Base-by-base conservation (phyloP, 225 moss, liverwort and hornwort genomes). In the Antitrichia curtipendula region DNA sequence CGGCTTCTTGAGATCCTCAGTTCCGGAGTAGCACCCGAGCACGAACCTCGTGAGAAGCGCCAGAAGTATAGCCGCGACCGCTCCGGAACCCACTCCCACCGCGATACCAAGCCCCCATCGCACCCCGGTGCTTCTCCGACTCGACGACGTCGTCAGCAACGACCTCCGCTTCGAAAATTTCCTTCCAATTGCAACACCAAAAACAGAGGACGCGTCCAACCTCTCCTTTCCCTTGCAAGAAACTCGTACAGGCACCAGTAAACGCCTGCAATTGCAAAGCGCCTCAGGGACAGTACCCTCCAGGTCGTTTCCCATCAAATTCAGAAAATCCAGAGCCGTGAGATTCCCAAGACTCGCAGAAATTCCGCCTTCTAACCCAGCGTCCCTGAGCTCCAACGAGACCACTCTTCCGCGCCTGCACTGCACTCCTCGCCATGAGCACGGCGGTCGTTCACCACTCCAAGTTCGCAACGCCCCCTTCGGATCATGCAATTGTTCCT, bases 81-180 rank as follows among this genome's bases (percentile, higher is more conserved):
- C 88, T 57, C 94, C 92, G 23, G 91, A 85, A 53, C 72, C 87
- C 24, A 82, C 12, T 34, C 94, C 97, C 20, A 93, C 82, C 4
- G 89, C 93, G 57, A 97, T 87, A 8, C 97, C 96, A 17, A 96
- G 87, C 21, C 91, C 96, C 97, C 97, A 97, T 83, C 89, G 93
- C 52, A 49, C 89, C 21, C 88, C 97, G 2, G 23, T 60, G 64
- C 90, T 89, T 90, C 95, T 93, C 57, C 31, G 75, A 4, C 25
- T 4, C 84, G 82, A 17, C 77, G 74, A 59, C 59, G 79, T 84
- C 72, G 86, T 62, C 20, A 84, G 13, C 78, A 91, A 63, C 29
- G 91, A 92, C 88, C 91, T 58, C 27, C 92, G 92, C 83, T 82
- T 56, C 32, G 69, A 56, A 73, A 85, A 32, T 53, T 53, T 72